A percentile compares a stretch with the other conserved stretches of the same genome.
Evolutionary conservation across 768 basidiomycete species (phyloP).

Genomic region (Russula ochroleuca): DNA sequence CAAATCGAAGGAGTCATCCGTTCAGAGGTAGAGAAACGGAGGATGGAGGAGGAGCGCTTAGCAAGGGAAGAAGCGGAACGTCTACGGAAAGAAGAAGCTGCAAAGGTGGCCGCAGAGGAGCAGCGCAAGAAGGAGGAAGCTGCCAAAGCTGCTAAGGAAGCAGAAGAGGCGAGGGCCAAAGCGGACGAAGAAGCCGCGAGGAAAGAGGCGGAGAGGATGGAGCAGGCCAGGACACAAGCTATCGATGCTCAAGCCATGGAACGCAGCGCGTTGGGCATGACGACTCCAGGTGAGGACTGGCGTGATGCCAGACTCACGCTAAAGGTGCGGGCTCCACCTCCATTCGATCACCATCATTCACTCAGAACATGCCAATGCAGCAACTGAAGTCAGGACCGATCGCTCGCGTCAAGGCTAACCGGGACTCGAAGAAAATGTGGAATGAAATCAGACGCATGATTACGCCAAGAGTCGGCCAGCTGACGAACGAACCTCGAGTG

Average conservation of each 20-base stretch:
- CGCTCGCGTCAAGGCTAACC: constrained; percentile 57
- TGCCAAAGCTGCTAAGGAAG: constrained; percentile 28
- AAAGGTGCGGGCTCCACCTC: constrained; percentile 39
- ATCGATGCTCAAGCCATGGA: constrained; percentile 39
- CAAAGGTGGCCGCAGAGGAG: constrained; percentile 30
- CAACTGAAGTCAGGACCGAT: constrained; percentile 61
- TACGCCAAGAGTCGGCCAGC: constrained; percentile 81
- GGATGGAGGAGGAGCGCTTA: constrained; percentile 58
- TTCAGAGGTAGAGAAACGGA: constrained; percentile 55
- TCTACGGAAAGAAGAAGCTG: constrained; percentile 34
- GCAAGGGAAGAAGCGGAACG: constrained; percentile 48
- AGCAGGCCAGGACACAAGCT: constrained; percentile 37
- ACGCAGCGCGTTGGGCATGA: constrained; percentile 47
- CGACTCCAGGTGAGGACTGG: constrained; percentile 64
- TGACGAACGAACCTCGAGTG: constrained; percentile 63
- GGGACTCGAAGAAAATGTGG: constrained; percentile 56
- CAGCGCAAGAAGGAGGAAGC: constrained; percentile 32
- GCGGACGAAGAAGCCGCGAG: constrained; percentile 37
- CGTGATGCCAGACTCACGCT: constrained; percentile 48
- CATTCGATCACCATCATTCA: constrained; percentile 21
- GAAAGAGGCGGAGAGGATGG: constrained; percentile 33
- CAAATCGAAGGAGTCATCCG: constrained; percentile 61
- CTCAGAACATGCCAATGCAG: constrained; percentile 37
- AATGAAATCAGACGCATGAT: constrained; percentile 68
- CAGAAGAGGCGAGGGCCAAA: constrained; percentile 28